Percentiles rank a stretch among this genome's conserved stretches.
Conservation (phyloP, 2,329 filamentous ascomycete species). For the Madurella fahalii region DNA sequence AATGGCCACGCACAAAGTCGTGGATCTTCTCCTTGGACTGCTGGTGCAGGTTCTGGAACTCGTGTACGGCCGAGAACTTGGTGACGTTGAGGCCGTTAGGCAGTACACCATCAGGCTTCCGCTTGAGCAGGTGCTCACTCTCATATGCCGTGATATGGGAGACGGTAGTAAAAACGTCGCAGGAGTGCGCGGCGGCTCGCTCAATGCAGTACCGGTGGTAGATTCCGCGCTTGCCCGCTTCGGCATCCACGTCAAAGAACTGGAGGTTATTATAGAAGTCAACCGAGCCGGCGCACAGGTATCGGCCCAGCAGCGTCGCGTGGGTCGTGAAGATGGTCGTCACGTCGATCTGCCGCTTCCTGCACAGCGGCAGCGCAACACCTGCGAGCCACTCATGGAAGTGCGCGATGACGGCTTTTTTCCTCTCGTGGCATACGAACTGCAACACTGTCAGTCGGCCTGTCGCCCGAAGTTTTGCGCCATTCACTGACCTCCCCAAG, state of each 20-base stretch:
- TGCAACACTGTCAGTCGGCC: slow-evolving; percentile 34
- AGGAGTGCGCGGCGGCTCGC: slow-evolving; percentile 82
- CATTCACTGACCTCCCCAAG: slow-evolving; percentile 73
- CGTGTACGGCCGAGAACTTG: slow-evolving; percentile 97
- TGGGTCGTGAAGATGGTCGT: slow-evolving; percentile 99
- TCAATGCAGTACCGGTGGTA: slow-evolving; percentile 99
- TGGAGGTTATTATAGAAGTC: slow-evolving; percentile 99
- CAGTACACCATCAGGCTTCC: slow-evolving; percentile 92
- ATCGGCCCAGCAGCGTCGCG: slow-evolving; percentile 89
- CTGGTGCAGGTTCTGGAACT: slow-evolving; percentile 97
- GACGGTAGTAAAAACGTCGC: slow-evolving; percentile 97
- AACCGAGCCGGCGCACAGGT: slow-evolving; percentile 93
- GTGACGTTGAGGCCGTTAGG: slow-evolving; percentile 97
- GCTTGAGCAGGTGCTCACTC: slow-evolving; percentile 93
- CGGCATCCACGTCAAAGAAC: slow-evolving; percentile 91
- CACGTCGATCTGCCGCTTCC: slow-evolving; percentile 90
- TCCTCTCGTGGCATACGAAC: slow-evolving; percentile 92
- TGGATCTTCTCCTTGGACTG: slow-evolving; percentile 97
- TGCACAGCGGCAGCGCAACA: slow-evolving; percentile 85
- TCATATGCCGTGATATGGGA: slow-evolving; percentile 98
- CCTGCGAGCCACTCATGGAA: slow-evolving; percentile 99
- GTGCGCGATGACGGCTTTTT: slow-evolving; percentile 89
- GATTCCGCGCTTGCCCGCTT: slow-evolving; percentile 96
- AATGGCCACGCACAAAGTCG: slow-evolving; percentile 96
- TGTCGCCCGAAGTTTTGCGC: slow-evolving; percentile 7